A percentile compares a stretch with the other conserved stretches of the same genome.
phyloP scores from a whole-genome alignment of 2,329 filamentous ascomycete species.

The Cryphonectria nitschkei region DNA sequence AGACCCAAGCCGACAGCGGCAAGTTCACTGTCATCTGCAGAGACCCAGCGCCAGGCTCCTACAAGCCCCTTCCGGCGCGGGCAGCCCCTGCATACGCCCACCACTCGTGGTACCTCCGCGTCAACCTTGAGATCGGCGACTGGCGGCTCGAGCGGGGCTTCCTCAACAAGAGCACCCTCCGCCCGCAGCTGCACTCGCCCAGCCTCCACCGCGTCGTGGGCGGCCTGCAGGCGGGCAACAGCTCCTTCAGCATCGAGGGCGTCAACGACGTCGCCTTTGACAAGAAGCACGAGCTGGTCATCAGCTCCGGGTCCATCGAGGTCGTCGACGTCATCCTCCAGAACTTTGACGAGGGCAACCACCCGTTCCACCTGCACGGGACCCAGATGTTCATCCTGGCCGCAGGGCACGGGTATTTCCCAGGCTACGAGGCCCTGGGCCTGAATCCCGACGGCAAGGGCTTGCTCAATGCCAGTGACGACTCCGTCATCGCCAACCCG shows the following conservation, averaged over 20 bases:
- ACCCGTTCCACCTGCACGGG: conserved; percentile 71
- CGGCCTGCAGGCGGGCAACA: conserved; percentile 47
- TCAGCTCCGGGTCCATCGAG: conserved; percentile 53
- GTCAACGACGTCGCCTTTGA: conserved; percentile 54
- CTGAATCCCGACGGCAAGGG: conserved; percentile 40
- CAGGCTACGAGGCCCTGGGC: conserved; percentile 45
- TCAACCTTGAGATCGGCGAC: conserved; percentile 62
- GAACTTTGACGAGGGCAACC: conserved; percentile 63
- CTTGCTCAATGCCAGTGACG: conserved; percentile 41
- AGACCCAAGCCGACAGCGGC: conserved; percentile 40
- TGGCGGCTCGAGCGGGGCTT: conserved; percentile 62
- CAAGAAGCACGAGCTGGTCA: conserved; percentile 51
- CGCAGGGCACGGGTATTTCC: conserved; percentile 67
- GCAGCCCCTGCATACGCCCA: conserved; percentile 52
- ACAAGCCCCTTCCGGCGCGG: conserved; percentile 48
- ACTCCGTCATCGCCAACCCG: conserved; percentile 43
- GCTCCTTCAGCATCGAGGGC: conserved; percentile 54
- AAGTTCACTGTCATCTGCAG: conserved; percentile 48
- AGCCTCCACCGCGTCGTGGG: conserved; percentile 55
- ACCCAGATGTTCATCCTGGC: conserved; percentile 59
- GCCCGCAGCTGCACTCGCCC: conserved; percentile 50
- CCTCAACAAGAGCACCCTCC: conserved; percentile 60
- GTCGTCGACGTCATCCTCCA: conserved; percentile 64
- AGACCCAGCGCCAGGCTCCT: conserved; percentile 52
- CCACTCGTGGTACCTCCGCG: conserved; percentile 56